Base-by-base conservation (phyloP, 768 basidiomycete species). In the Tricholoma saponaceum region DNA sequence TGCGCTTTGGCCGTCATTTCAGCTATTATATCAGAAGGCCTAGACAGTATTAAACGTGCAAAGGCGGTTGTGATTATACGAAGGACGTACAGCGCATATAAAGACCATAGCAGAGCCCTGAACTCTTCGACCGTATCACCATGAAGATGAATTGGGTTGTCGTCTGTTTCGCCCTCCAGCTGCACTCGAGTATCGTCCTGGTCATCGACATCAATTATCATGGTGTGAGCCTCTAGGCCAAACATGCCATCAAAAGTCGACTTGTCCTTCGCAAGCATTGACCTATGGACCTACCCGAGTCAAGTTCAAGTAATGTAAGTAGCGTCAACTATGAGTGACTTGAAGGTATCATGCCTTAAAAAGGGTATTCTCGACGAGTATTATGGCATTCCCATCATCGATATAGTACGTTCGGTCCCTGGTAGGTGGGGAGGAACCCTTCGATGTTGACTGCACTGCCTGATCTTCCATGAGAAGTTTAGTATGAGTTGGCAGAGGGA, bases 91-190 rank as follows among this genome's bases (percentile, higher is more conserved):
- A 82, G 60, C 7, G 80, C 79, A 60, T 83, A 83, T 50, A 83
- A 63, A 0, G 78, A 74, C 78, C 79, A 81, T 51, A 82, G 67
- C 28, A 83, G 66, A n/a, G 77, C 75, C 0, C 77, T 72, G 61
- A 83, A 82, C 50, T 81, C 77, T 44, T 78, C 77, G 22, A 74
- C 75, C 5, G 74, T 74, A 58, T 83, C 82, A 13, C 80, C 81
- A 37, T 74, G 76, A 32, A 83, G 70, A 28, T 70, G 65, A 35
- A 83, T 79, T 2, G 81, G 83, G 37, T 76, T 74, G 60, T 78
- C 77, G 67, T 84, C 83, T 63, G 72, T 74, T 55, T 70, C 70
- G 2, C 82, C 83, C 60, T 83, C 83, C 18, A 73, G 63, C 13
- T 68, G 67, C 35, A 63, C 23, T 47, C 20, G 51, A 25, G 39